Evolutionary conservation across 2,329 filamentous ascomycete genomes (phyloP).

Genomic region (Sphaerulina vaccinii): DNA sequence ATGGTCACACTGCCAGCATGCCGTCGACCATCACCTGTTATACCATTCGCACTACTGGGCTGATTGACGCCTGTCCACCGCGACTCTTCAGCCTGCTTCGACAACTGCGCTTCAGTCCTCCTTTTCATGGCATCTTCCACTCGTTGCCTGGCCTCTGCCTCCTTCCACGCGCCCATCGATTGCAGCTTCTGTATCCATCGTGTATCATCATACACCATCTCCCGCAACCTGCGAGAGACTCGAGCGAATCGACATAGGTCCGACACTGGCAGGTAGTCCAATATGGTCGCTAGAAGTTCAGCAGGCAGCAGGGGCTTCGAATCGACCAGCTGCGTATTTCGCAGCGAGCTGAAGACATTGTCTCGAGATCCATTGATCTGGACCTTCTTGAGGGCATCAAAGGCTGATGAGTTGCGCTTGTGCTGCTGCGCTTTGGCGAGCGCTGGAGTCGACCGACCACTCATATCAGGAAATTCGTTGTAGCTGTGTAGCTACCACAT

Average conservation of each 20-base stretch:
- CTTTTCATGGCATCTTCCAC: conserved; percentile 67
- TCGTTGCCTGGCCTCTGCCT: conserved; percentile 74
- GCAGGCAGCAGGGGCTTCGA: conserved; percentile 77
- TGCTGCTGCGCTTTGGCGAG: conserved; percentile 22
- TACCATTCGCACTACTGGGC: conserved; percentile 39
- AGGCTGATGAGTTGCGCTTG: conserved; percentile 32
- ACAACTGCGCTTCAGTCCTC: conserved; percentile 57
- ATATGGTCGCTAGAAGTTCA: conserved; percentile 85
- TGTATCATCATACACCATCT: conserved; percentile 98
- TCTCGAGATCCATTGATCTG: conserved; percentile 30
- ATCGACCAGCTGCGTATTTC: conserved; percentile 76
- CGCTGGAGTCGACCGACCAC: conserved; percentile 25
- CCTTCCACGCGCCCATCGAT: conserved; percentile 89
- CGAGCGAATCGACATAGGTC: conserved; percentile 85
- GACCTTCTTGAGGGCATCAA: conserved; percentile 32
- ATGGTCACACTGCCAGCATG: conserved; percentile 56
- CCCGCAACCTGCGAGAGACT: conserved; percentile 79
- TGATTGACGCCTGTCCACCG: conserved; percentile 37
- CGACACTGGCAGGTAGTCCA: conserved; percentile 82
- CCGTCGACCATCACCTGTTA: conserved; percentile 36
- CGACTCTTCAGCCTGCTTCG: conserved; percentile 43
- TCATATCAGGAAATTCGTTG: conserved; percentile 22
- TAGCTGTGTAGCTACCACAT: background rate
- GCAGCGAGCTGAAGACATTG: conserved; percentile 71
- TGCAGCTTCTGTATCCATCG: conserved; percentile 87